A percentile compares a stretch with the other conserved stretches of the same genome.
phyloP scores from a whole-genome alignment of 352 stramenopile genomes.

The Pythium periplocum region DNA sequence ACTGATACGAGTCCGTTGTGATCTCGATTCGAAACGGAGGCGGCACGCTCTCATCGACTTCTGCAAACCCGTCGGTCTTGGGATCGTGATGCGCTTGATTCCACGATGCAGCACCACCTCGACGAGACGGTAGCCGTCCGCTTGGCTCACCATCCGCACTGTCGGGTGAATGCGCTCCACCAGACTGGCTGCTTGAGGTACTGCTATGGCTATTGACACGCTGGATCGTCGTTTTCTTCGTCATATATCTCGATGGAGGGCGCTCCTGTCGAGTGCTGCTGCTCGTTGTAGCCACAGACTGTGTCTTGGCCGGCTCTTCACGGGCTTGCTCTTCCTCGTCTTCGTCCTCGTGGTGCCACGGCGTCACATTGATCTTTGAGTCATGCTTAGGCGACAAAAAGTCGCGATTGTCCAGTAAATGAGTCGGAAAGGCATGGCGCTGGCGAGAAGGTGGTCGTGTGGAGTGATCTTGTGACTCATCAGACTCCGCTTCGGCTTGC shows the following conservation, averaged over 20 bases:
- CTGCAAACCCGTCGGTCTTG: slow-evolving; percentile 71
- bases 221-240: slow-evolving; percentile 21
- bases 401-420: slow-evolving; percentile 51
- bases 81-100: slow-evolving; percentile 70
- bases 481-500: slow-evolving; percentile 1
- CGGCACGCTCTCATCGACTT: slow-evolving; percentile 74
- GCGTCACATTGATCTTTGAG: slow-evolving; percentile 12
- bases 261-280: slow-evolving; percentile 16
- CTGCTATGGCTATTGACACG: slow-evolving; percentile 3
- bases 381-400: slow-evolving; percentile 22
- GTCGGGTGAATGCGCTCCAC: neutral
- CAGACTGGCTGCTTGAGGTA: neutral
- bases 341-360: slow-evolving; percentile 18
- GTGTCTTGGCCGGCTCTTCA: neutral
- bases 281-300: neutral
- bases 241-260: slow-evolving; percentile 76
- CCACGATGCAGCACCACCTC: slow-evolving; percentile 34
- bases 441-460: slow-evolving; percentile 70
- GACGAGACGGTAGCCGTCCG: slow-evolving; percentile 27
- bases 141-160: neutral
- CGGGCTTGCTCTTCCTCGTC: slow-evolving; percentile 4
- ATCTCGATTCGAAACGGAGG: slow-evolving; percentile 80
- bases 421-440: slow-evolving; percentile 67
- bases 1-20: slow-evolving; percentile 36
- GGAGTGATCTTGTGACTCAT: neutral